Evolutionary conservation across 352 stramenopile species (phyloP).

Genomic region (Phytophthora palmivora): DNA sequence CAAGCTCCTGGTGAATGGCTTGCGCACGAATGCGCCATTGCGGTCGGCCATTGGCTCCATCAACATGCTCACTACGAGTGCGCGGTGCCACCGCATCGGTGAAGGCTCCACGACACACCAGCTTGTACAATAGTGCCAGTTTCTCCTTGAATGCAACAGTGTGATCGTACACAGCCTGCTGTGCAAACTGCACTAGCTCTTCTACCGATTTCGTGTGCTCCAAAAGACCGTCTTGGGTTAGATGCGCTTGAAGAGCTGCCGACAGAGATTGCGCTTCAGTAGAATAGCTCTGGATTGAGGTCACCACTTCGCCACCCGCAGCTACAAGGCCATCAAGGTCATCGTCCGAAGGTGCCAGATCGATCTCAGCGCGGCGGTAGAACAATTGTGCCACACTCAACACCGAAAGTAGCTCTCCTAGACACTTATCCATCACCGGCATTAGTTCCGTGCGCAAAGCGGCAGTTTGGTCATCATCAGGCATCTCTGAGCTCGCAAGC

Average conservation of each 20-base stretch:
- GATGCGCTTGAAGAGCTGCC: conserved; percentile 47
- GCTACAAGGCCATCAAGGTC: conserved; percentile 72
- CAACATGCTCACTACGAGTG: conserved; percentile 28
- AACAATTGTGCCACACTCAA: conserved; percentile 66
- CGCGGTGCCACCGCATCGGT: conserved; percentile 73
- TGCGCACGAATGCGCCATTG: conserved; percentile 82
- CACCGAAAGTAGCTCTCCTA: conserved; percentile 55
- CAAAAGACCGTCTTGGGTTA: conserved; percentile 32
- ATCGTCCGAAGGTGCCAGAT: conserved; percentile 69
- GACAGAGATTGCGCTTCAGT: conserved; percentile 55
- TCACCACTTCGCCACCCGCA: conserved; percentile 65
- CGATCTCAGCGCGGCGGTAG: conserved; percentile 71
- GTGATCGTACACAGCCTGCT: conserved; percentile 51
- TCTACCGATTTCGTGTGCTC: conserved; percentile 27
- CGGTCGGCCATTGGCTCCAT: conserved; percentile 47
- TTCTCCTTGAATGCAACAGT: conserved; percentile 72
- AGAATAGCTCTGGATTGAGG: conserved; percentile 61
- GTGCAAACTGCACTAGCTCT: conserved; percentile 53
- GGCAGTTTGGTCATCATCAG: conserved; percentile 30
- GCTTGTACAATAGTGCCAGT: conserved; percentile 69
- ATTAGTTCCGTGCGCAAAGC: conserved; percentile 41
- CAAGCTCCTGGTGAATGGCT: conserved; percentile 71
- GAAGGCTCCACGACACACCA: conserved; percentile 80
- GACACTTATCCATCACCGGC: conserved; percentile 47
- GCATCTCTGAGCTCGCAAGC: conserved; percentile 38